These are phyloP conservation scores for Beauveria varroae DNA, from an alignment of 2,329 filamentous ascomycete genomes.

Conservation along the genomic window DNA sequence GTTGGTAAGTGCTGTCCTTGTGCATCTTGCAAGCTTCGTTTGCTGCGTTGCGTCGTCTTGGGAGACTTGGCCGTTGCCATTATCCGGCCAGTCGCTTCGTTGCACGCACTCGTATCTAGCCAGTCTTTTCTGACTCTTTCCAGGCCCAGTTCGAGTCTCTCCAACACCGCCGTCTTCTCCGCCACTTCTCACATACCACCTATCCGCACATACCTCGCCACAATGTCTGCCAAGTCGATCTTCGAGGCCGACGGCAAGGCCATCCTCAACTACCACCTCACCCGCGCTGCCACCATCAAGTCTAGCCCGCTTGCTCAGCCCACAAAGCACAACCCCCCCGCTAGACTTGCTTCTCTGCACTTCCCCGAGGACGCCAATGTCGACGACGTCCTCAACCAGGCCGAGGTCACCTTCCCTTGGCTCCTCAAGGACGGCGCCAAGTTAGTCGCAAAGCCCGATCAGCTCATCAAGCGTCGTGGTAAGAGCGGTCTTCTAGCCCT, in stretches of 20 bases:
- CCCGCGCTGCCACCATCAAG: conserved; percentile 95
- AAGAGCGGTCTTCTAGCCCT: conserved; percentile 95
- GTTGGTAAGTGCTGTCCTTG: not conserved
- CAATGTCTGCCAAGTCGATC: conserved; percentile 74
- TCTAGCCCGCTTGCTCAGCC: conserved; percentile 81
- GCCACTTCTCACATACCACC: conserved; percentile 16
- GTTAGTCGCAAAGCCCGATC: conserved; percentile 98
- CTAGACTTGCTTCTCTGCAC: conserved; percentile 84
- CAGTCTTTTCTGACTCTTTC: conserved; percentile 7
- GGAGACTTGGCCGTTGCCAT: not conserved
- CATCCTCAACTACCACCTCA: conserved; percentile 99
- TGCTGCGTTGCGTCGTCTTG: not conserved
- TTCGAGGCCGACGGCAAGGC: conserved; percentile 99
- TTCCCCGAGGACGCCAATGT: conserved; percentile 85
- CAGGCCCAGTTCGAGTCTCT: not conserved
- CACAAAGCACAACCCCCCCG: conserved; percentile 83
- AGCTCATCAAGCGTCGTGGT: conserved; percentile 98
- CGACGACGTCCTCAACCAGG: conserved; percentile 82
- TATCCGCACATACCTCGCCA: conserved; percentile 21
- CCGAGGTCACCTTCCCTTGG: conserved; percentile 96
- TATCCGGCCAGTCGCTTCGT: not conserved
- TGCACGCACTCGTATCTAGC: not conserved
- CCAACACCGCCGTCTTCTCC: not conserved
- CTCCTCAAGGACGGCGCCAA: conserved; percentile 73
- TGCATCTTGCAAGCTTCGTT: not conserved